Base-by-base conservation (phyloP, 2,329 filamentous ascomycete genomes). In the Aspergillus sergii region DNA sequence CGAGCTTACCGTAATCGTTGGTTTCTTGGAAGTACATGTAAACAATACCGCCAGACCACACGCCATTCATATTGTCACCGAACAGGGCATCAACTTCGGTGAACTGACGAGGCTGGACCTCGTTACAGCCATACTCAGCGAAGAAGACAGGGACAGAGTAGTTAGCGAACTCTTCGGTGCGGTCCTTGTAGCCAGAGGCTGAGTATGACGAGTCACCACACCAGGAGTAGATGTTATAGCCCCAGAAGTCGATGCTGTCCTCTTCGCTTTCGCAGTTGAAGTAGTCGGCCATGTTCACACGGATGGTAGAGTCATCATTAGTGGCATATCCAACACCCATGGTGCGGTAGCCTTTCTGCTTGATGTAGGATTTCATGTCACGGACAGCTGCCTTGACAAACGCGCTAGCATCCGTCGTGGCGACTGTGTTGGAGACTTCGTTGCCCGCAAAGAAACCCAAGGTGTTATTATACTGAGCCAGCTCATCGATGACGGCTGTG, bases 151-250 rank as follows among this genome's bases (percentile, higher is more conserved):
- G 95, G 6, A 98, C 92, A 10, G 91, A 92, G 84, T 94, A 98
- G 76, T 89, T 88, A 63, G 84, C 80, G 83, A 97, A 98, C 82
- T 97, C 94, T 65, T 91, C 80, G 68, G 93, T 93, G 78, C 94
- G 91, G 62, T 88, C 84, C 67, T 89, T 85, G 81, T 93, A 99
- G 57, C 92, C 92, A 2, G 95, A 97, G 65, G 85, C 77, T 45
- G 84, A 75, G 82, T 91, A 94, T 71, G 83, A 88, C 75, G 91
- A 96, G 72, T 93, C 79, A 68, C 94, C 94, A 77, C 94, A 98
- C 95, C 95, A 98, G 53, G 93, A 96, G 86, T 98, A 98, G 82
- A 98, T 96, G 84, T 98, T 98, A 89, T 98, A 97, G 63, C 94
- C 94, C 93, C 93, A 98, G 84, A 95, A 98, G 80, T 98, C 95